Evolutionary conservation across 1,284 basidiomycete genomes (phyloP).

Genomic region (Sporisorium reilianum): DNA sequence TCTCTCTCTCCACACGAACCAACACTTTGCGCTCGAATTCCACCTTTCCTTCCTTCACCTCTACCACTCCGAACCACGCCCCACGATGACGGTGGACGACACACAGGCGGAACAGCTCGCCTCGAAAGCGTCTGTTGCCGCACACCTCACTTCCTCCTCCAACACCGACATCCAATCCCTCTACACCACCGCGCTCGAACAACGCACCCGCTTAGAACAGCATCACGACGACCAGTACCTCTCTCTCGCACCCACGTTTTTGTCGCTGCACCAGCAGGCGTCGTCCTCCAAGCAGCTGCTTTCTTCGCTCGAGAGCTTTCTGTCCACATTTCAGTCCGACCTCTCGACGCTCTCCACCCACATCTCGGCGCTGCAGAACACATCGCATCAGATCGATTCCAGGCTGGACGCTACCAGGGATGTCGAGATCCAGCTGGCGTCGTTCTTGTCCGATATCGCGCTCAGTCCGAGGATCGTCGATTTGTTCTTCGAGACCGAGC

Average conservation of each 20-base stretch:
- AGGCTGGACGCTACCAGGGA: constrained; percentile 85
- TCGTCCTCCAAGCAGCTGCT: constrained; percentile 74
- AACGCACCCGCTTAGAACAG: background rate
- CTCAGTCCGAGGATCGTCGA: constrained; percentile 84
- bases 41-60: background rate
- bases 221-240: constrained; percentile 18
- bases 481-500: constrained; percentile 84
- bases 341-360: constrained; percentile 92
- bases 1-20: constrained; percentile 18
- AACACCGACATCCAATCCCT: constrained; percentile 26
- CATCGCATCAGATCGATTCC: constrained; percentile 88
- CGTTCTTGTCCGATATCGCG: constrained; percentile 81
- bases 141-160: constrained; percentile 13
- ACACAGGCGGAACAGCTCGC: constrained; percentile 37
- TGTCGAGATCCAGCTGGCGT: constrained; percentile 84
- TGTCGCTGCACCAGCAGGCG: constrained; percentile 75
- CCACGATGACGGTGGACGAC: constrained; percentile 29
- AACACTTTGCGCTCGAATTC: constrained; percentile 7
- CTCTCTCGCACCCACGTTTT: constrained; percentile 16
- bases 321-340: constrained; percentile 94
- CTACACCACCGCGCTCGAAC: constrained; percentile 16
- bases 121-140: constrained; percentile 13
- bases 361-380: constrained; percentile 89
- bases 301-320: constrained; percentile 85
- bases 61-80: background rate